phyloP scores from a whole-genome alignment of 78 protist genomes.

The Dictyostelium purpureum region DNA sequence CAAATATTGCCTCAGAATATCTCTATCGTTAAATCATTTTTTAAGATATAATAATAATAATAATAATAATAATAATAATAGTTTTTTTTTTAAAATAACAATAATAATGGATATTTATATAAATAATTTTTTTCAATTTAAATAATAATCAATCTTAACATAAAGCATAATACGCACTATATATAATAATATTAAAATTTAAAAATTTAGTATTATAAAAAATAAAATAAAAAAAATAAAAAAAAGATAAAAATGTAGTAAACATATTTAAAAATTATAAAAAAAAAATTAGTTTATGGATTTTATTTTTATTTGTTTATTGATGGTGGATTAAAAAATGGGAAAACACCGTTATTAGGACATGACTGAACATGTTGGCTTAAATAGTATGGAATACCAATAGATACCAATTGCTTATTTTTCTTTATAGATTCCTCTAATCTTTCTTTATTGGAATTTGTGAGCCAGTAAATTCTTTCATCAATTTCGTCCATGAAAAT shows the following conservation, averaged over 20 bases:
- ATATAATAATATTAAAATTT: background rate
- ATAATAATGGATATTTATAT: too few relatives aligned
- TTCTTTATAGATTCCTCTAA: background rate
- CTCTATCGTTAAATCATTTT: constrained; percentile 80
- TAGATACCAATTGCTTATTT: background rate
- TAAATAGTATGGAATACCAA: too few relatives aligned
- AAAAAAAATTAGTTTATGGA: background rate
- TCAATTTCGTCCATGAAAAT: constrained; percentile 1
- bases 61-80: background rate
- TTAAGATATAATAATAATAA: background rate
- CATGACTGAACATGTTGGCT: background rate
- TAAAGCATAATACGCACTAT: background rate
- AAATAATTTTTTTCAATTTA: too few relatives aligned
- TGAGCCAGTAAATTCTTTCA: too few relatives aligned
- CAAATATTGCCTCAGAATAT: constrained; percentile 85
- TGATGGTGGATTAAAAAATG: constrained; percentile 6
- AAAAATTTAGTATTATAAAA: background rate
- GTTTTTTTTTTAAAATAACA: too few relatives aligned
- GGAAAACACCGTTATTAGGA: background rate
- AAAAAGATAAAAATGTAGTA: background rate
- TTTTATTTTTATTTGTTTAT: background rate
- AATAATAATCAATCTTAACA: too few relatives aligned
- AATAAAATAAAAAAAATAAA: background rate
- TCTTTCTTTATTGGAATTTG: background rate
- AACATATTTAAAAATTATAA: background rate